Percentiles rank a stretch among this genome's conserved stretches.
Conservation (phyloP, 257 asterid genomes). For the Ballota nigra region DNA sequence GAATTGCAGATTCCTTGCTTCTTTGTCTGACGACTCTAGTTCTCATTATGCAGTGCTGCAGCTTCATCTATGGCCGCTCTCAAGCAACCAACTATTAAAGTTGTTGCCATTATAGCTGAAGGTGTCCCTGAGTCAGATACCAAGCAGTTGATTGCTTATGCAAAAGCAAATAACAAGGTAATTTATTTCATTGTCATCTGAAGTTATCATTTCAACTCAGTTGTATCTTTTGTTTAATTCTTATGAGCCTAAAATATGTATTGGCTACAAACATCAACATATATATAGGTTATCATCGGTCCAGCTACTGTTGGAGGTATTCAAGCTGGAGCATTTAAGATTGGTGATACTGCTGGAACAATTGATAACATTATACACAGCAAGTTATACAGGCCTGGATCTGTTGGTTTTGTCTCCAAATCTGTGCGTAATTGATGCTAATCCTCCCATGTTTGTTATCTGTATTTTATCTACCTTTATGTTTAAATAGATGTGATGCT, state of each 20-base stretch:
- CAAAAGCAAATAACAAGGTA: slow-evolving; percentile 96
- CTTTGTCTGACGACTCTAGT: slow-evolving; percentile 21
- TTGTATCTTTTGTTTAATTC: background rate
- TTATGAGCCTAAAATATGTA: slow-evolving; percentile 2
- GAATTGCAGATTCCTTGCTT: slow-evolving; percentile 20
- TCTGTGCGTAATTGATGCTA: slow-evolving; percentile 55
- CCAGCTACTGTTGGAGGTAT: slow-evolving; percentile 99
- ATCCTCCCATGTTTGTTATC: background rate
- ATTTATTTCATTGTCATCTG: slow-evolving; percentile 21
- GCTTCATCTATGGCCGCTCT: slow-evolving; percentile 97
- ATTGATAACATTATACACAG: slow-evolving; percentile 90
- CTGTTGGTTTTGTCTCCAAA: slow-evolving; percentile 98
- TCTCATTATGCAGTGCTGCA: slow-evolving; percentile 77
- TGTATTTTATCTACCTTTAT: background rate
- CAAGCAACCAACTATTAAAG: slow-evolving; percentile 95
- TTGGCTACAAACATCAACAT: slow-evolving; percentile 7
- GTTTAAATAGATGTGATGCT: background rate
- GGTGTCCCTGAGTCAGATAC: slow-evolving; percentile 98
- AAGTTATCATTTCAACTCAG: slow-evolving; percentile 13
- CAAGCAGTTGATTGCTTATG: slow-evolving; percentile 95
- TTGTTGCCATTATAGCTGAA: slow-evolving; percentile 96
- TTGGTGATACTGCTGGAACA: slow-evolving; percentile 99
- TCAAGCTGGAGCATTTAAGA: slow-evolving; percentile 99
- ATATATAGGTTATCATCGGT: slow-evolving; percentile 80
- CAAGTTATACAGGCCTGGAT: slow-evolving; percentile 98